A percentile compares a stretch with the other conserved stretches of the same genome.
Conservation (phyloP, 352 stramenopile genomes). For the Peronospora belbahrii region DNA sequence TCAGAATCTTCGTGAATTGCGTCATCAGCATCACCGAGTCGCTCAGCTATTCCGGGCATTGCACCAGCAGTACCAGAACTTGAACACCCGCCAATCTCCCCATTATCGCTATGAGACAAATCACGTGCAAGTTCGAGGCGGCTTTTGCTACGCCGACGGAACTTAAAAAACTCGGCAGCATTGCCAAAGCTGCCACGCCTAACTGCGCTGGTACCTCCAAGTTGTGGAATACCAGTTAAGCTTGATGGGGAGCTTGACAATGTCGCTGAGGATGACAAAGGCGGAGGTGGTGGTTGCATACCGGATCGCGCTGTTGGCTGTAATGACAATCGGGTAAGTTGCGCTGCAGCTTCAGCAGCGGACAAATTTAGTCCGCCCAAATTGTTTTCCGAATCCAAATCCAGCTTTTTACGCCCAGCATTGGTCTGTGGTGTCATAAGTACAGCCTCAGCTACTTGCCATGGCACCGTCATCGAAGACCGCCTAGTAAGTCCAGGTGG, state of each 20-base stretch:
- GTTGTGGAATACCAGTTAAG: constrained; percentile 9
- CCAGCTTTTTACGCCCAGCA: constrained; percentile 54
- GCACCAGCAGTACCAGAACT: constrained; percentile 45
- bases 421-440: constrained; percentile 75
- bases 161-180: constrained; percentile 82
- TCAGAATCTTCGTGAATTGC: constrained; percentile 40
- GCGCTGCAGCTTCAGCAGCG: constrained; percentile 54
- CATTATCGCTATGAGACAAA: constrained; percentile 43
- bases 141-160: constrained; percentile 80
- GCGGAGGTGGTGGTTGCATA: constrained; percentile 15
- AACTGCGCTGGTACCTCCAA: constrained; percentile 22
- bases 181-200: constrained; percentile 77
- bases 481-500: constrained; percentile 65
- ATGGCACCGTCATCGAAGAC: constrained; percentile 80
- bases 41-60: constrained; percentile 75
- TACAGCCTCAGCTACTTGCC: constrained; percentile 77
- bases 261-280: constrained; percentile 12
- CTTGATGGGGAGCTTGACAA: constrained; percentile 28
- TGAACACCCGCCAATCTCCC: constrained; percentile 34
- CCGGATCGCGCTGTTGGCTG: constrained; percentile 31
- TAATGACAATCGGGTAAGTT: constrained; percentile 46
- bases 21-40: constrained; percentile 38
- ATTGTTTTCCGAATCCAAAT: constrained; percentile 35
- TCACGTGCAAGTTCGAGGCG: constrained; percentile 71
- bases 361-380: constrained; percentile 40